phyloP scores from a whole-genome alignment of 1,139 yeast species.

The Waltiozyma sp. region DNA sequence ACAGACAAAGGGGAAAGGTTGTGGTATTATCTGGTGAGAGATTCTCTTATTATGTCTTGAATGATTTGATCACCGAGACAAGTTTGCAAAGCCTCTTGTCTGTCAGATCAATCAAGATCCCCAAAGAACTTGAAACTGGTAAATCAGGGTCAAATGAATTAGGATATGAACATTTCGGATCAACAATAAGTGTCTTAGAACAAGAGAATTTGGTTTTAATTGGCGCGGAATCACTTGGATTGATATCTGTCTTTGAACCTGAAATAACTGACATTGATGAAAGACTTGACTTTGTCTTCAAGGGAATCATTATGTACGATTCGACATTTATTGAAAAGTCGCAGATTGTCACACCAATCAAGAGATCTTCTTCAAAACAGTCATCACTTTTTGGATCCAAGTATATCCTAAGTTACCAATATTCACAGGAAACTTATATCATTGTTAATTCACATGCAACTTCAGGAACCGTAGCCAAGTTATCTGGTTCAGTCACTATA shows the following conservation, averaged over 20 bases:
- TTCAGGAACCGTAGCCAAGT: neutral
- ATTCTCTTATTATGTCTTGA: conserved; percentile 13
- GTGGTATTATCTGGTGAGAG: conserved; percentile 26
- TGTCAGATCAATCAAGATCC: conserved; percentile 10
- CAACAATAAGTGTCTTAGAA: neutral
- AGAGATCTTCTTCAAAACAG: neutral
- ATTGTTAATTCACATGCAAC: neutral
- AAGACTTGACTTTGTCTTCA: neutral
- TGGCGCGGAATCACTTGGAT: neutral
- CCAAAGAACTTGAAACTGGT: conserved; percentile 12
- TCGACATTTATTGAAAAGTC: neutral
- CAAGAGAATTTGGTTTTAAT: neutral
- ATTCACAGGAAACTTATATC: neutral
- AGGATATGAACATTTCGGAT: conserved; percentile 30
- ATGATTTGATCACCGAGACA: conserved; percentile 8
- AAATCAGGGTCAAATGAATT: neutral
- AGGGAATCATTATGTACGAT: neutral
- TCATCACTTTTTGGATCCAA: neutral
- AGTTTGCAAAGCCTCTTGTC: conserved; percentile 8
- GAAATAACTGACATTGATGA: neutral
- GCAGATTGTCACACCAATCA: neutral
- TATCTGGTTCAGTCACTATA: neutral
- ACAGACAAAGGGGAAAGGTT: conserved; percentile 32
- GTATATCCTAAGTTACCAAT: neutral
- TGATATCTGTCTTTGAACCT: neutral